Base-by-base conservation (phyloP, 2,329 filamentous ascomycete genomes). In the Onygenales sp. region DNA sequence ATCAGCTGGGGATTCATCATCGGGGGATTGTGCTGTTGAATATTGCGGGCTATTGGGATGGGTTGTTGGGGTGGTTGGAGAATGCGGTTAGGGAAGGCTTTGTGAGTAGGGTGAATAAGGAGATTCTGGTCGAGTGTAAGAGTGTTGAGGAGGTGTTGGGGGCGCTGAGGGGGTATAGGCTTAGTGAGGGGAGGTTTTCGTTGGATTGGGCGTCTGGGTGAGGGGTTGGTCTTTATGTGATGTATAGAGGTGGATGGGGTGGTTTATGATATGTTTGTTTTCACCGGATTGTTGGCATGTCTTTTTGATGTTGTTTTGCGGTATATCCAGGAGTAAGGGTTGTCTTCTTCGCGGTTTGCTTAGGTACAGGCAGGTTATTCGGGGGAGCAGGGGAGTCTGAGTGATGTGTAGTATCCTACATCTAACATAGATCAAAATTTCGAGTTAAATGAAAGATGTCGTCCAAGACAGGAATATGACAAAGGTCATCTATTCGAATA, bases 1-100 rank as follows among this genome's bases (percentile, higher is more conserved):
- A 96, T 70, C 93, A 97, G 74, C 74, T 98, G 49, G 92, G 93
- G 1, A 97, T 98, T 60, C 93, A 97, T 72, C 78, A 78, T 61
- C 77, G 80, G 49, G 87, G 86, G 3, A 84, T 97, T 45, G 84
- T 92, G 52, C 75, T 96, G 48, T 82, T 88, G 61, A 97, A 97
- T 69, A 79, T 96, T 31, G 84, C 91, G 52, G 89, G 90, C 0
- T 97, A 95, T 72, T 98, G 91, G 81, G 86, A 94, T 69, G 90
- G 90, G 0, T 74, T 98, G 57, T 70, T 96, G 55, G 72, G 79
- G 50, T 96, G 91, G 92, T 82, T 96, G 55, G 77, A 79, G 64
- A 87, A 82, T 59, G 84, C 87, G 7, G 85, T 93, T 4, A 74
- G 79, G 52, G 80, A 85, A 56, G 88, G 88, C 0, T 97, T 96